Conservation (phyloP, 805 yeast species). For the Sungouiella thailandica region DNA sequence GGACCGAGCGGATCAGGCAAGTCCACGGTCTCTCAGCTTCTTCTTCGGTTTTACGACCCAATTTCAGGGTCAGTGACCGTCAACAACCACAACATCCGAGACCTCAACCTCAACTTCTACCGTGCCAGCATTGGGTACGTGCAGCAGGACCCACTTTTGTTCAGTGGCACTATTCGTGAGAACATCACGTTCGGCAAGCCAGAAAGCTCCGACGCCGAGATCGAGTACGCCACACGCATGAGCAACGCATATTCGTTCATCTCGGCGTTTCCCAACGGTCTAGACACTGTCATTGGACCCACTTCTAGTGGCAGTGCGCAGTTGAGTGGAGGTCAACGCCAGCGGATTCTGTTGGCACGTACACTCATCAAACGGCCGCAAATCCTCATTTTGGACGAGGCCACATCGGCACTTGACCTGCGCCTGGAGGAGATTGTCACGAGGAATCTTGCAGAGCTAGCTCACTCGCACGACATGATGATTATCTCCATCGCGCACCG, state of each 20-base stretch:
- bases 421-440: conserved; percentile 84
- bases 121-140: conserved; percentile 82
- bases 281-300: conserved; percentile 81
- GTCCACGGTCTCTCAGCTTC: conserved; percentile 76
- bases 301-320: conserved; percentile 68
- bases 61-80: conserved; percentile 55
- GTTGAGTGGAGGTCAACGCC: conserved; percentile 93
- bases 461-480: conserved; percentile 46
- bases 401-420: conserved; percentile 90
- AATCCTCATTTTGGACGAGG: conserved; percentile 84
- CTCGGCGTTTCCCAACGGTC: conserved; percentile 69
- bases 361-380: conserved; percentile 76
- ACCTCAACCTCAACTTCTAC: conserved; percentile 66
- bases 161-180: conserved; percentile 80
- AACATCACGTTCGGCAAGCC: conserved; percentile 74
- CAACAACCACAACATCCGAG: conserved; percentile 58
- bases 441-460: conserved; percentile 55
- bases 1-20: conserved; percentile 98
- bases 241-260: conserved; percentile 76
- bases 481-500: conserved; percentile 90
- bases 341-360: conserved; percentile 86
- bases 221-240: conserved; percentile 53
- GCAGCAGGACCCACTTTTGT: conserved; percentile 86
- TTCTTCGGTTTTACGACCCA: conserved; percentile 83
- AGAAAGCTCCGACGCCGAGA: conserved; percentile 53